Evolutionary conservation across 768 basidiomycete species (phyloP).

Genomic region (Phylloporus arenicola): DNA sequence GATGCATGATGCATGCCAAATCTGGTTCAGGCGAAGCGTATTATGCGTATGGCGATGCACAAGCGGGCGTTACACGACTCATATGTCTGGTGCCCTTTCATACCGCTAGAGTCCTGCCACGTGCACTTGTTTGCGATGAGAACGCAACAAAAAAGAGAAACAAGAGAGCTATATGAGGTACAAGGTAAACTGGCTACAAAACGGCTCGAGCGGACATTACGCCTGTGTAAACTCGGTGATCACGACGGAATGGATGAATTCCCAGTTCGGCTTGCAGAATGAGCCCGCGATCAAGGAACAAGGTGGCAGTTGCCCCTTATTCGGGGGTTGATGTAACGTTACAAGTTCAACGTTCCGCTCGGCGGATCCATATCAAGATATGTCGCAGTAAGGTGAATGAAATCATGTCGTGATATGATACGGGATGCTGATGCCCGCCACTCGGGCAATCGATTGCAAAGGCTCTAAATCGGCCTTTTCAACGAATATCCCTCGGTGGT

Average conservation of each 20-base stretch:
- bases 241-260: too few relatives aligned
- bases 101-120: neutral
- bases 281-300: neutral
- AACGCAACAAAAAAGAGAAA: neutral
- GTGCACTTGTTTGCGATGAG: neutral
- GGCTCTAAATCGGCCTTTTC: slow-evolving; percentile 79
- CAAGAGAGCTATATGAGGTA: neutral
- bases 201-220: neutral
- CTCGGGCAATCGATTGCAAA: slow-evolving; percentile 86
- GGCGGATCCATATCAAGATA: neutral
- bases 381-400: neutral
- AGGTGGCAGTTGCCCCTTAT: neutral
- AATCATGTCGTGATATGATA: neutral
- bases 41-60: neutral
- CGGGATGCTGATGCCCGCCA: slow-evolving; percentile 40
- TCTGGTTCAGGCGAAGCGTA: neutral
- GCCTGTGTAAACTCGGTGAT: too few relatives aligned
- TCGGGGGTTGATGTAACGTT: neutral
- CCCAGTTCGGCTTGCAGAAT: neutral
- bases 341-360: neutral
- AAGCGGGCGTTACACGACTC: neutral
- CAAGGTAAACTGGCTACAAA: neutral
- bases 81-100: neutral
- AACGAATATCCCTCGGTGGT: slow-evolving; percentile 87
- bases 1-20: neutral